phyloP scores from a whole-genome alignment of 192 early-diverging fungal species.

The Coemansia sp. region DNA sequence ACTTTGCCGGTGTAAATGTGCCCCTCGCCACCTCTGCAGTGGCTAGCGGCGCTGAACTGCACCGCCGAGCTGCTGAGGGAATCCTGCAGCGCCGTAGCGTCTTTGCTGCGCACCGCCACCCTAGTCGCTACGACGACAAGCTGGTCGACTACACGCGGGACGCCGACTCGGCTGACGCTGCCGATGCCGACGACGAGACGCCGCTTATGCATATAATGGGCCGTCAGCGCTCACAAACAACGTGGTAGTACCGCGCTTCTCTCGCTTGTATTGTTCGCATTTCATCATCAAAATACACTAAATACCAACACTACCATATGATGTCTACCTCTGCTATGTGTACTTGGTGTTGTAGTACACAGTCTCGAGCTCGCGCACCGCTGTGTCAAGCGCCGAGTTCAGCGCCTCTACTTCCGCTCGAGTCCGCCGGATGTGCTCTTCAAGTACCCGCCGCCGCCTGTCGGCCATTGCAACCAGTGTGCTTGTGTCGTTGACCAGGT shows the following conservation, averaged over 20 bases:
- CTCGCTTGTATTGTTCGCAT: background rate
- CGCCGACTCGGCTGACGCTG: constrained; percentile 5
- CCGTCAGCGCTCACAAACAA: constrained; percentile 13
- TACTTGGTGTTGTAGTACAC: constrained; percentile 52
- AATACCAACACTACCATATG: background rate
- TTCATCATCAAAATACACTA: constrained; percentile 1
- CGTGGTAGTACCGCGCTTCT: constrained; percentile 3
- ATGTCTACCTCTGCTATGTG: constrained; percentile 4
- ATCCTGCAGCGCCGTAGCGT: constrained; percentile 40
- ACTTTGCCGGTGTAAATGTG: constrained; percentile 23
- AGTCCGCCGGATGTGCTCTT: constrained; percentile 20
- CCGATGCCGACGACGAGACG: constrained; percentile 40
- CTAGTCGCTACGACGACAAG: constrained; percentile 21
- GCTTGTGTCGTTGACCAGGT: constrained; percentile 46
- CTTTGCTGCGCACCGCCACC: constrained; percentile 20
- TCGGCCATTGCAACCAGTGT: constrained; percentile 35
- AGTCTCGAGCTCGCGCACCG: constrained; percentile 47
- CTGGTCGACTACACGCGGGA: constrained; percentile 28
- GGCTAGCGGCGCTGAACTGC: constrained; percentile 23
- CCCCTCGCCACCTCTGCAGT: constrained; percentile 11
- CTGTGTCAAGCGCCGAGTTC: constrained; percentile 34
- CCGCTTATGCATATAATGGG: constrained; percentile 38
- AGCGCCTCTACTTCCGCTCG: constrained; percentile 32
- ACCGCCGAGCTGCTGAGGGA: constrained; percentile 5
- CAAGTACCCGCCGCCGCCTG: constrained; percentile 28